These are phyloP conservation scores for Cordyceps pruinosa DNA, from an alignment of 2,329 filamentous ascomycete genomes.

Conservation along the genomic window DNA sequence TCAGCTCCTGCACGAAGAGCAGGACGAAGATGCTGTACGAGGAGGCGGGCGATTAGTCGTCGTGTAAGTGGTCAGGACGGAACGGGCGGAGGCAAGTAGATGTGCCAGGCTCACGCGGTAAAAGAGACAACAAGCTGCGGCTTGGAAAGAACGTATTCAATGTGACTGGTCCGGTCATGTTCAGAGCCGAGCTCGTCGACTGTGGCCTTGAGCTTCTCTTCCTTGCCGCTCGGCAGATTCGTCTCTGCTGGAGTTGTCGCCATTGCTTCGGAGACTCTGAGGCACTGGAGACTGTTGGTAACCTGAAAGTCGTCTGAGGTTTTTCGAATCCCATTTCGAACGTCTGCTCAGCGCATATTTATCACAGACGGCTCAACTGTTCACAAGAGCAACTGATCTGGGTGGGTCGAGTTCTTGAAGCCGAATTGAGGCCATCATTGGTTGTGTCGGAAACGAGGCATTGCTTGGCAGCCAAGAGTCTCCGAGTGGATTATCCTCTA, in stretches of 20 bases:
- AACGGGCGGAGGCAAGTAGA: not conserved
- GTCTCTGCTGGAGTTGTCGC: not conserved
- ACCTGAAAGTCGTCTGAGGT: not conserved
- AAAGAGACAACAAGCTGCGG: not conserved
- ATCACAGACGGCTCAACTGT: not conserved
- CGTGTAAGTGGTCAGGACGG: not conserved
- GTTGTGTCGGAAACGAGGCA: not conserved
- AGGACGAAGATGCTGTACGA: constrained; percentile 31
- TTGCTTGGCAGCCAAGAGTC: not conserved
- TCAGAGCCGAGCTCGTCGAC: not conserved
- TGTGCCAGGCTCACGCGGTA: not conserved
- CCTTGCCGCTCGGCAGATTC: not conserved
- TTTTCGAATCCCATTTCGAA: not conserved
- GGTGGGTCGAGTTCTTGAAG: too few species aligned
- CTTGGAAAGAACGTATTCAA: not conserved
- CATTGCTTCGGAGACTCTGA: not conserved
- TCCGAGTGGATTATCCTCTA: not conserved
- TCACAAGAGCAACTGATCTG: too few species aligned
- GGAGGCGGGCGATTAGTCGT: not conserved
- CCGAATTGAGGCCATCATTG: not conserved
- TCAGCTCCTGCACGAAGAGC: constrained; percentile 31
- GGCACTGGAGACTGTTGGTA: not conserved
- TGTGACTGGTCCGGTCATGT: not conserved
- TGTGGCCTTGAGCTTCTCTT: not conserved
- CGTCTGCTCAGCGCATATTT: not conserved